Evolutionary conservation across 2,329 filamentous ascomycete species (phyloP).

Genomic region (Apiospora saccharicola): DNA sequence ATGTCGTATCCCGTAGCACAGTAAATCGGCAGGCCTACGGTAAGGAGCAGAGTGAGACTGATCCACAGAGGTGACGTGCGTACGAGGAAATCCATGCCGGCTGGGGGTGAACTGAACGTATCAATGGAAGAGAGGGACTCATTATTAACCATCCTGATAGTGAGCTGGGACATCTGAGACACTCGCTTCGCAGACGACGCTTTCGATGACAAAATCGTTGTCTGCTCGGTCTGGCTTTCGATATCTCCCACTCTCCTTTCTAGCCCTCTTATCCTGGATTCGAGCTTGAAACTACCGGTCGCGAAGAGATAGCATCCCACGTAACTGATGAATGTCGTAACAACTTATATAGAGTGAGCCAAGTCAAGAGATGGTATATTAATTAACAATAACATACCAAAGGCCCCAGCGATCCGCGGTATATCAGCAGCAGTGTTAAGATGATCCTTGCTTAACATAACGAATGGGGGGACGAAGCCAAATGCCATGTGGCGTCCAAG

Average conservation of each 20-base stretch:
- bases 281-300: slow-evolving; percentile 34
- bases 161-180: slow-evolving; percentile 32
- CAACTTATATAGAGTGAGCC: slow-evolving; percentile 31
- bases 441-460: slow-evolving; percentile 43
- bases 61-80: slow-evolving; percentile 40
- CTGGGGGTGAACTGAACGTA: background rate
- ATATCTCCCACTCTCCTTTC: slow-evolving; percentile 31
- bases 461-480: slow-evolving; percentile 42
- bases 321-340: slow-evolving; percentile 39
- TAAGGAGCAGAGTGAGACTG: slow-evolving; percentile 34
- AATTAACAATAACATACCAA: slow-evolving; percentile 34
- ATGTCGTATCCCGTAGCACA: slow-evolving; percentile 35
- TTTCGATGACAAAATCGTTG: slow-evolving; percentile 28
- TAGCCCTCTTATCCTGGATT: slow-evolving; percentile 34
- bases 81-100: slow-evolving; percentile 33
- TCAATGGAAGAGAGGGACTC: slow-evolving; percentile 32
- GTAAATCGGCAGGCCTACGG: slow-evolving; percentile 39
- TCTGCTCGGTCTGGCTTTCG: slow-evolving; percentile 30
- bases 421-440: slow-evolving; percentile 35
- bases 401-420: slow-evolving; percentile 37
- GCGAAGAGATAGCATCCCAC: slow-evolving; percentile 35
- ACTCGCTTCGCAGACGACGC: slow-evolving; percentile 28
- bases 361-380: background rate
- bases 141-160: slow-evolving; percentile 28
- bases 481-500: slow-evolving; percentile 44